Conservation (phyloP, 2,329 filamentous ascomycete genomes). For the Neonectria magnoliae region DNA sequence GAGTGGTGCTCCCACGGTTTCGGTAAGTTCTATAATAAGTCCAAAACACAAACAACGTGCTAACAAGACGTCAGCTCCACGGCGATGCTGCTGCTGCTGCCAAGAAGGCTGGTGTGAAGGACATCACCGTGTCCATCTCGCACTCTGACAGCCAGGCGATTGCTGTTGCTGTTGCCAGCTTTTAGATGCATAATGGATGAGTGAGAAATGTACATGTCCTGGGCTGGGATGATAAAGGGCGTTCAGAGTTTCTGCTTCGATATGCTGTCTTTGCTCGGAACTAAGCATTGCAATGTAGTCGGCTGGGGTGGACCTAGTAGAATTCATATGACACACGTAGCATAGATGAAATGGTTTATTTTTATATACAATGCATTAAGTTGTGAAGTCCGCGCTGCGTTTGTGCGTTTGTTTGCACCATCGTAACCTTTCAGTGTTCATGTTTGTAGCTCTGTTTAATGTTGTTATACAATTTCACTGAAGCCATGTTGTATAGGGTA, state of each 20-base stretch:
- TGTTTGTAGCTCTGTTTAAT: neutral
- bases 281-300: constrained; percentile 14
- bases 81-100: constrained; percentile 86
- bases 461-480: neutral
- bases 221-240: constrained; percentile 36
- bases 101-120: constrained; percentile 86
- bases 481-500: neutral
- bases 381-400: neutral
- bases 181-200: constrained; percentile 58
- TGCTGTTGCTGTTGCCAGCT: constrained; percentile 87
- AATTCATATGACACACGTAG: constrained; percentile 31
- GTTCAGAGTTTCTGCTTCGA: constrained; percentile 41
- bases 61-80: constrained; percentile 73
- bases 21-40: constrained; percentile 67
- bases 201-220: constrained; percentile 31
- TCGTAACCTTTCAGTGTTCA: neutral
- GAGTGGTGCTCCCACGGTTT: constrained; percentile 83
- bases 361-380: neutral
- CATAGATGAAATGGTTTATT: constrained; percentile 33
- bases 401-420: neutral
- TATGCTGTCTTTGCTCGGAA: constrained; percentile 32
- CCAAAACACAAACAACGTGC: constrained; percentile 30
- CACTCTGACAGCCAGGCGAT: constrained; percentile 95
- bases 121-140: constrained; percentile 92
- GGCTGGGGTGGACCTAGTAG: constrained; percentile 26